Conservation (phyloP, 2,329 filamentous ascomycete genomes). For the Leptographium procerum region DNA sequence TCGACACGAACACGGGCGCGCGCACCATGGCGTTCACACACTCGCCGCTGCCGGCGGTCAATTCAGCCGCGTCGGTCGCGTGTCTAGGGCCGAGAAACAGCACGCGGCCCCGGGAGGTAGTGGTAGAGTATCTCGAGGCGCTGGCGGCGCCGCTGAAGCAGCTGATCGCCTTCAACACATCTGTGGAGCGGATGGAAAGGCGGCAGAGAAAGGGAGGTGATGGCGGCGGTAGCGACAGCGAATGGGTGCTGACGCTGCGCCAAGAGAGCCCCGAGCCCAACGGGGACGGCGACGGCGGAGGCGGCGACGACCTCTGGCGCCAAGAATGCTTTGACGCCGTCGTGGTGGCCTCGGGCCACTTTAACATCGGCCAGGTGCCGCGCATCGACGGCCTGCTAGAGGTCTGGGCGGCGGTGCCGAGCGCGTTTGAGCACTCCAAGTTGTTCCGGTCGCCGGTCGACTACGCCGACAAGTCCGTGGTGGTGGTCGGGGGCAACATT, state of each 20-base stretch:
- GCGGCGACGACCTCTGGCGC: slow-evolving; percentile 26
- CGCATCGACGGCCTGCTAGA: slow-evolving; percentile 26
- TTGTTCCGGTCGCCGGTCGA: not conserved
- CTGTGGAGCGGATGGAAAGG: slow-evolving; percentile 34
- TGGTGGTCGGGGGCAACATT: slow-evolving; percentile 47
- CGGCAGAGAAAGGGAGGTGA: too few species aligned
- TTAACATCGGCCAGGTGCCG: slow-evolving; percentile 26
- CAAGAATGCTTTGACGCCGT: slow-evolving; percentile 26
- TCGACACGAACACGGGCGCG: slow-evolving; percentile 4
- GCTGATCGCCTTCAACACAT: not conserved
- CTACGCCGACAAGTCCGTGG: slow-evolving; percentile 27
- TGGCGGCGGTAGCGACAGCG: slow-evolving; percentile 19
- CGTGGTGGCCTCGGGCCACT: slow-evolving; percentile 29
- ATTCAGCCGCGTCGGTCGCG: not conserved
- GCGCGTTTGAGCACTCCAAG: slow-evolving; percentile 29
- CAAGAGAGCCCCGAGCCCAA: not conserved
- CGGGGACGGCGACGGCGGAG: too few species aligned
- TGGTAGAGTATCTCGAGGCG: slow-evolving; percentile 1
- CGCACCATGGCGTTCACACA: slow-evolving; percentile 8
- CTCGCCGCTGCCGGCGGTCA: slow-evolving; percentile 1
- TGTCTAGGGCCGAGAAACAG: not conserved
- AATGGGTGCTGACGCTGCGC: slow-evolving; percentile 39
- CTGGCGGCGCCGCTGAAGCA: not conserved
- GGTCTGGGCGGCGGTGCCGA: slow-evolving; percentile 22
- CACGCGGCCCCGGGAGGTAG: slow-evolving; percentile 1